A percentile compares a stretch with the other conserved stretches of the same genome.
These are phyloP conservation scores for Wallemia mellicola DNA, from an alignment of 1,284 basidiomycete species.

Conservation along the genomic window DNA sequence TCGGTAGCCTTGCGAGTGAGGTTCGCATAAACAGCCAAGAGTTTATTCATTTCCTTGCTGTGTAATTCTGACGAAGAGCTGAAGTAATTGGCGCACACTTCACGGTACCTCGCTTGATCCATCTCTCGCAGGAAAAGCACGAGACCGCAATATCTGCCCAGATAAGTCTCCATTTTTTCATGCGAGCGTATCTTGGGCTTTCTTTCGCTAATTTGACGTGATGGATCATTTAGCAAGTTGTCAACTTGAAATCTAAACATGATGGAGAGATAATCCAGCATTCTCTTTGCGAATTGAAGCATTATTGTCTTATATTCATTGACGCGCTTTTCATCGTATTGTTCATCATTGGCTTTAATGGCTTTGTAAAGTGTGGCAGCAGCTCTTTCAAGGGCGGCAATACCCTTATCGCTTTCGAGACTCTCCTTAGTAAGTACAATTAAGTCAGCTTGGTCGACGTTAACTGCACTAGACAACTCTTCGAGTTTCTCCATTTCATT, in stretches of 20 bases:
- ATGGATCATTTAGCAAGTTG: constrained; percentile 13
- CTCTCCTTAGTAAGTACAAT: constrained; percentile 54
- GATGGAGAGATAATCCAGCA: constrained; percentile 63
- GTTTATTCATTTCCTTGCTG: constrained; percentile 38
- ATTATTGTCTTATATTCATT: constrained; percentile 69
- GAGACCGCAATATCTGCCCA: constrained; percentile 64
- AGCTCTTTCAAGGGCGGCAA: constrained; percentile 48
- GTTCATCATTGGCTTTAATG: constrained; percentile 27
- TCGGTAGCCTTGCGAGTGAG: constrained; percentile 34
- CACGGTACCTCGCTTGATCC: constrained; percentile 53
- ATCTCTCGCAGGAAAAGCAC: constrained; percentile 87
- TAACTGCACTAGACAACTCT: constrained; percentile 29
- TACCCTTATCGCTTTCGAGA: constrained; percentile 41
- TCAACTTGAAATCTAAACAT: constrained; percentile 59
- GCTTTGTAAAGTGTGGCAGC: constrained; percentile 83
- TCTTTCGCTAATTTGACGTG: constrained; percentile 6
- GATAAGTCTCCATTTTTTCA: constrained; percentile 39
- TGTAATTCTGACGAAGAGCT: constrained; percentile 52
- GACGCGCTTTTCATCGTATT: constrained; percentile 20
- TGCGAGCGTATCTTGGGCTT: constrained; percentile 26
- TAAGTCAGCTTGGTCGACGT: constrained; percentile 51
- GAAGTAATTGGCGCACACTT: constrained; percentile 72
- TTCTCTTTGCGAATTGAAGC: constrained; percentile 61
- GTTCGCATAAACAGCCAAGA: constrained; percentile 31
- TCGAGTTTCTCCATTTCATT: constrained; percentile 45